Evolutionary conservation across 140 eudicot species (phyloP), one percentile per base, ranked within the genome.

Genomic region (Stevia rebaudiana): DNA sequence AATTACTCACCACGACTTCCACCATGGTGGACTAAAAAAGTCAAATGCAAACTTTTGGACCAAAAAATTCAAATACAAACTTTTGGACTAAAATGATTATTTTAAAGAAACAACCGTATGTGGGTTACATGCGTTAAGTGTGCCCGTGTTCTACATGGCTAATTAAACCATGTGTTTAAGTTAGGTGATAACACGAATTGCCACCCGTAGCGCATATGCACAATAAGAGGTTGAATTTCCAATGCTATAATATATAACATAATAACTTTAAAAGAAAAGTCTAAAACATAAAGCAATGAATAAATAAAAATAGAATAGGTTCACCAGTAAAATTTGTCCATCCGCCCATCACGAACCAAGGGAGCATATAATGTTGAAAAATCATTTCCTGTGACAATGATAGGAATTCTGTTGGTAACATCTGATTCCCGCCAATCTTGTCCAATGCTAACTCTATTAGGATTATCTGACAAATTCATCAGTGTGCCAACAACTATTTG

Each of bases 321-420:
- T 25, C 72, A 92, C 98, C 98, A 92, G 79, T 84, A 88, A 51
- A 92, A 92, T 72, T 92, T 92, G 61, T 92, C 98, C 98, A 92
- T 92, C 69, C 96, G 83, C 40, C 98, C 98, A 59, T 92, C 98
- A 75, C 98, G 98, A 70, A 92, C 91, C 63, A 92, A 76, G 44
- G 98, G 98, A 62, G 96, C 96, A 66, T 92, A 92, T 50, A 92
- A 72, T 48, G 82, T 92, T 73, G 98, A 76, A 77, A 92, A 75
- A 74, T 92, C 96, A 73, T 92, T 92, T 79, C 98, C 98, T 3
- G 98, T 92, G 31, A 85, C 90, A 78, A 92, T 92, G 40, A 92
- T 70, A 10, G 98, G 98, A 47, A 87, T 58, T 75, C 98, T 83
- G 64, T 88, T 46, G 22, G 95, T 88, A 51, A 84, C 71, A 69